Conservation (phyloP, 306 rosid genomes). For the Herpetospermum pedunculosum region DNA sequence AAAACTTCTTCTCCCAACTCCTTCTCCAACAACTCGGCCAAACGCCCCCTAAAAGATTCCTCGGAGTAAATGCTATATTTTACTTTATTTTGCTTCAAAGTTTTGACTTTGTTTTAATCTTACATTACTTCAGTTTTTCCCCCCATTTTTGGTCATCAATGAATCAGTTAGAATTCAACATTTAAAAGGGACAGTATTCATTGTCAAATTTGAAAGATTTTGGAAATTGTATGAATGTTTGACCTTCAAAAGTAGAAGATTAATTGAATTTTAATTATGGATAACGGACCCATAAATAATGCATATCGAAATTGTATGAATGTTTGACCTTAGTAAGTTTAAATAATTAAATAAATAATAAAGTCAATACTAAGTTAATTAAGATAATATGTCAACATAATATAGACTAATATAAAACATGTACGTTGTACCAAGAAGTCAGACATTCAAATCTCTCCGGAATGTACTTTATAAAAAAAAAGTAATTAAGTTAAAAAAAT, state of each 20-base stretch:
- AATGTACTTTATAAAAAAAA: too few relatives aligned
- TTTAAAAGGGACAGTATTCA: background rate
- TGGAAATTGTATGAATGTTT: slow-evolving; percentile 1
- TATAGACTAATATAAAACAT: too few relatives aligned
- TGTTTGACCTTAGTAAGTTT: too few relatives aligned
- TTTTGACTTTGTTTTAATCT: background rate
- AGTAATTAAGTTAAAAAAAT: too few relatives aligned
- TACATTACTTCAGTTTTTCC: background rate
- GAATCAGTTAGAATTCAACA: background rate
- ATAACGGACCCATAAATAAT: background rate
- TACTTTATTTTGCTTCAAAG: background rate
- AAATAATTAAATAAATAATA: too few relatives aligned
- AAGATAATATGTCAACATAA: too few relatives aligned
- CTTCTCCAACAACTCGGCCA: too few relatives aligned
- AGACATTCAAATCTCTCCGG: too few relatives aligned
- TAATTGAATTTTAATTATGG: background rate
- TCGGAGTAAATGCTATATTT: background rate
- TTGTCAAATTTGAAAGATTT: background rate
- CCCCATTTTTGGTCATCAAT: background rate
- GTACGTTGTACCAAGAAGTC: too few relatives aligned
- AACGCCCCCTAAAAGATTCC: background rate
- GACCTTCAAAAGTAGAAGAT: background rate
- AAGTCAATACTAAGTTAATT: too few relatives aligned
- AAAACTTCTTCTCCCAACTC: too few relatives aligned
- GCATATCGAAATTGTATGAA: too few relatives aligned